Evolutionary conservation across 2,329 filamentous ascomycete genomes (phyloP).

Genomic region (Ophidiomyces ophidiicola): DNA sequence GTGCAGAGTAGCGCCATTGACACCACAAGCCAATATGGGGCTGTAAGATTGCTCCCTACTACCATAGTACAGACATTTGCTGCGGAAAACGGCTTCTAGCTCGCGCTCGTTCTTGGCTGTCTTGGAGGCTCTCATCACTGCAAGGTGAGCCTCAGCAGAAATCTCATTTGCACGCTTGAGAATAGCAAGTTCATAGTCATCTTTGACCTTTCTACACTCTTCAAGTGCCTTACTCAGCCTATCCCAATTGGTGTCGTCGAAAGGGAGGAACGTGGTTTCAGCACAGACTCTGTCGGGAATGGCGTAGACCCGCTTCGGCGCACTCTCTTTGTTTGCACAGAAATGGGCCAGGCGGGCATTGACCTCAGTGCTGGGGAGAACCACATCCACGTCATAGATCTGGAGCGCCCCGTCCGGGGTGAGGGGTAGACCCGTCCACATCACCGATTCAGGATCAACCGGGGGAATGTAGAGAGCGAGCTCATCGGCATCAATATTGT

Average conservation of each 20-base stretch:
- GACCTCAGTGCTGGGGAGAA: conserved; percentile 59
- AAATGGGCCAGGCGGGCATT: conserved; percentile 55
- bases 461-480: conserved; percentile 86
- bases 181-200: conserved; percentile 69
- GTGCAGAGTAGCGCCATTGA: conserved; percentile 75
- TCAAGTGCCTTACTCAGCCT: conserved; percentile 62
- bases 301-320: conserved; percentile 52
- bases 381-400: conserved; percentile 70
- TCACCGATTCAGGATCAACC: conserved; percentile 71
- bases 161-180: conserved; percentile 72
- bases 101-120: conserved; percentile 64
- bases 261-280: conserved; percentile 57
- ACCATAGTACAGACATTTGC: conserved; percentile 58
- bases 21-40: conserved; percentile 73
- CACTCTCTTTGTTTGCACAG: conserved; percentile 23
- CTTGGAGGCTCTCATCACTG: conserved; percentile 54
- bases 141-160: conserved; percentile 62
- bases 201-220: conserved; percentile 67
- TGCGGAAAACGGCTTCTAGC: conserved; percentile 65
- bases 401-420: conserved; percentile 60
- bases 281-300: conserved; percentile 69
- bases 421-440: conserved; percentile 84
- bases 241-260: conserved; percentile 50
- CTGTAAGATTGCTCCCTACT: conserved; percentile 73
- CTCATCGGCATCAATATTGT: conserved; percentile 61